phyloP scores from a whole-genome alignment of 352 stramenopile genomes.

The Phytophthora kernoviae region DNA sequence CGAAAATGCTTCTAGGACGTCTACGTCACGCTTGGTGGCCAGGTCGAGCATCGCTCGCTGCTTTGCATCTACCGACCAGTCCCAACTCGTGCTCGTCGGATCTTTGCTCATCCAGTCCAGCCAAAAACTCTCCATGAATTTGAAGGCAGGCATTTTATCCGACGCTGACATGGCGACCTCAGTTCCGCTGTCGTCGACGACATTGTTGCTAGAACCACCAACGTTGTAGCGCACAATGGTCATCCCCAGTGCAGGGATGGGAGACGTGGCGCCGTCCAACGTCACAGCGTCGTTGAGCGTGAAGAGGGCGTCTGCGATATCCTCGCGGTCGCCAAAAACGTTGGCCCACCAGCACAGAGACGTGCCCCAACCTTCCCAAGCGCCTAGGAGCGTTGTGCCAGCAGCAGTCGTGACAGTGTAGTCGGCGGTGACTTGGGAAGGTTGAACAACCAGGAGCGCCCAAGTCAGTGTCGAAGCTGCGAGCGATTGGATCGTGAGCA shows the following conservation, averaged over 20 bases:
- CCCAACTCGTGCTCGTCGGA: slow-evolving; percentile 46
- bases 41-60: slow-evolving; percentile 52
- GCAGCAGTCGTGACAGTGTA: slow-evolving; percentile 30
- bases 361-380: slow-evolving; percentile 65
- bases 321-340: slow-evolving; percentile 55
- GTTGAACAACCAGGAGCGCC: slow-evolving; percentile 8
- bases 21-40: slow-evolving; percentile 41
- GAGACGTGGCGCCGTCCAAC: slow-evolving; percentile 21
- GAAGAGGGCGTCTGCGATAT: slow-evolving; percentile 62
- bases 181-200: slow-evolving; percentile 45
- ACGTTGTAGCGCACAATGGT: slow-evolving; percentile 76
- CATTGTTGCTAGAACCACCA: slow-evolving; percentile 47
- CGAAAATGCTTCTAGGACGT: slow-evolving; percentile 57
- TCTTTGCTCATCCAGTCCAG: slow-evolving; percentile 53
- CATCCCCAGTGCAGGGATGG: slow-evolving; percentile 47
- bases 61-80: slow-evolving; percentile 48
- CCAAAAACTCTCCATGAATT: slow-evolving; percentile 64
- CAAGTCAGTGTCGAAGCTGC: slow-evolving; percentile 7
- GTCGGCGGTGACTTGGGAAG: slow-evolving; percentile 9
- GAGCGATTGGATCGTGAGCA: slow-evolving; percentile 16
- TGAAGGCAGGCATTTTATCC: slow-evolving; percentile 54
- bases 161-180: slow-evolving; percentile 50
- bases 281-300: slow-evolving; percentile 45
- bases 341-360: slow-evolving; percentile 74
- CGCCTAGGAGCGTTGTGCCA: slow-evolving; percentile 17